Percentiles rank a stretch among this genome's conserved stretches.
Conservation (phyloP, 495 filamentous ascomycete species). For the Aspergillus homomorphus region DNA sequence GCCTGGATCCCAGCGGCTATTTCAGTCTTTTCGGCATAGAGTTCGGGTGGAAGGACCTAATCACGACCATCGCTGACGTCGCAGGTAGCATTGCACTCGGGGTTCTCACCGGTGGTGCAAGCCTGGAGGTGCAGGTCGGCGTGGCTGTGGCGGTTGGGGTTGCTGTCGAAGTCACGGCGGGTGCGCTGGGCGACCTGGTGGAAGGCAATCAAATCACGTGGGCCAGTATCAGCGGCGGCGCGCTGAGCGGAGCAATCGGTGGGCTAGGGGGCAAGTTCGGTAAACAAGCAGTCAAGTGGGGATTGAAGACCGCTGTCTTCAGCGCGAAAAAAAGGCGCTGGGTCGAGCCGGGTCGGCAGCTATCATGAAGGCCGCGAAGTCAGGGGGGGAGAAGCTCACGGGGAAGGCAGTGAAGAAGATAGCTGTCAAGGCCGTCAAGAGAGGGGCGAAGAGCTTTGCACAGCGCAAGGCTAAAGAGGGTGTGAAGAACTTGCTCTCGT, state of each 20-base stretch:
- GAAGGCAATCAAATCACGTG: conserved; percentile 1
- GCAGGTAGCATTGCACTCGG: background rate
- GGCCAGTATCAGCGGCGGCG: conserved; percentile 1
- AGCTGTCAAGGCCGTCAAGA: too few relatives aligned
- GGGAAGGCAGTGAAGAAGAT: too few relatives aligned
- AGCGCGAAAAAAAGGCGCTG: too few relatives aligned
- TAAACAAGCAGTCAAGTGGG: background rate
- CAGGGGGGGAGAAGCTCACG: too few relatives aligned
- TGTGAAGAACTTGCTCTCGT: background rate
- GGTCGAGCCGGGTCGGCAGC: too few relatives aligned
- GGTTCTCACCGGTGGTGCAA: conserved; percentile 6
- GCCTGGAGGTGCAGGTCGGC: conserved; percentile 1
- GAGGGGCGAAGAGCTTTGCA: too few relatives aligned
- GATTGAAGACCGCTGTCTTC: background rate
- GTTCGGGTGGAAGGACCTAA: conserved; percentile 2
- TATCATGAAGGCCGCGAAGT: too few relatives aligned
- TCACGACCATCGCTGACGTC: background rate
- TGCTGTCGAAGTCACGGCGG: background rate
- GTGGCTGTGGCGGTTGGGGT: conserved; percentile 2
- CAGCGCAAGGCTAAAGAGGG: too few relatives aligned
- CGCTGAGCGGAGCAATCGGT: background rate
- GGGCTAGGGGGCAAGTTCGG: background rate
- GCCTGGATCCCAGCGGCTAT: conserved; percentile 1
- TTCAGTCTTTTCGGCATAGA: conserved; percentile 1
- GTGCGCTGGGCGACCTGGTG: background rate